phyloP scores from a whole-genome alignment of 2,329 filamentous ascomycete species.

The Cordyceps fumosorosea region DNA sequence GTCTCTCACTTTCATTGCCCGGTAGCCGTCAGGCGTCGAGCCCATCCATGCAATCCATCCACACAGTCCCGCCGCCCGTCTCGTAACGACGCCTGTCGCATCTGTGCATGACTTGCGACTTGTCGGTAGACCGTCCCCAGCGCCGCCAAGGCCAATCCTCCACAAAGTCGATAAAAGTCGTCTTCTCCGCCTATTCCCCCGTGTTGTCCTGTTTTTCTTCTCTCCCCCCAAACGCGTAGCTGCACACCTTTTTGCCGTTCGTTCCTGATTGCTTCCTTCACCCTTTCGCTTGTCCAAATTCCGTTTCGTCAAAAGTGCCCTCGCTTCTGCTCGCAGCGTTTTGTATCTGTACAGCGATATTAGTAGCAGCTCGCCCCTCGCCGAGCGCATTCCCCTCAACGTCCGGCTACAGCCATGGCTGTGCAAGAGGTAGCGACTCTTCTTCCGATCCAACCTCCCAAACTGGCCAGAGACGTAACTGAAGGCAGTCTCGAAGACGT shows the following conservation, averaged over 20 bases:
- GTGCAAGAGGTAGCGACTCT: constrained; percentile 9
- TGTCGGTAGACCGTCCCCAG: background rate
- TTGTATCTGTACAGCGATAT: background rate
- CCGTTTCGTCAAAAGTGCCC: background rate
- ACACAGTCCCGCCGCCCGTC: constrained; percentile 7
- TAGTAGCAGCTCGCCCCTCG: background rate
- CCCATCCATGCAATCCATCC: background rate
- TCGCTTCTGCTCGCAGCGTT: background rate
- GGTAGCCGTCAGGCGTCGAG: background rate
- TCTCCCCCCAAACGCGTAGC: background rate
- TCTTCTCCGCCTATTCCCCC: background rate
- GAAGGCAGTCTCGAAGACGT: constrained; percentile 18
- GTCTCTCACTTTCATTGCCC: background rate
- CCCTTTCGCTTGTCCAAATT: background rate
- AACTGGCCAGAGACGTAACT: constrained; percentile 20
- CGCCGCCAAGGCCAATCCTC: background rate
- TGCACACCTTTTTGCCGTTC: background rate
- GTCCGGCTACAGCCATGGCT: constrained; percentile 3
- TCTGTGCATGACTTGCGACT: background rate
- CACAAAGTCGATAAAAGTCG: background rate
- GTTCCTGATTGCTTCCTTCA: background rate
- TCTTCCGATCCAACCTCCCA: constrained; percentile 17
- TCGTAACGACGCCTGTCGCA: constrained; percentile 3
- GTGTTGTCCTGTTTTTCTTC: background rate
- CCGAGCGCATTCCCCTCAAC: background rate